Conservation (phyloP, 1,284 basidiomycete genomes). For the Neonothopanus nambi region DNA sequence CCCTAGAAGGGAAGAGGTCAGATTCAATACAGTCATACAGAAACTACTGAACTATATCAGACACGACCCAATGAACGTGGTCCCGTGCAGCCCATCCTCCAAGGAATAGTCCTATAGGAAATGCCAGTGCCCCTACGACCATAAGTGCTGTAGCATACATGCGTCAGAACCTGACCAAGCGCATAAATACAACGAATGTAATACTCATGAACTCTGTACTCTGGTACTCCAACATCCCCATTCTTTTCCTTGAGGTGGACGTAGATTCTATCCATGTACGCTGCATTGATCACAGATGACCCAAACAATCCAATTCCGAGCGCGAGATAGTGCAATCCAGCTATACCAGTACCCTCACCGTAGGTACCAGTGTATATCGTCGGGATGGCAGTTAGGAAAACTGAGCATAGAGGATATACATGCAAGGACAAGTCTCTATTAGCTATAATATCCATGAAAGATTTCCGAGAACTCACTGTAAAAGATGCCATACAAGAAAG, state of each 20-base stretch:
- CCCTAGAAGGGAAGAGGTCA: conserved; percentile 39
- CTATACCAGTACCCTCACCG: conserved; percentile 37
- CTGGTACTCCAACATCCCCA: conserved; percentile 56
- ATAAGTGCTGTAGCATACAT: conserved; percentile 47
- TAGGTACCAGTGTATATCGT: conserved; percentile 37
- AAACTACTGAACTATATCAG: conserved; percentile 46
- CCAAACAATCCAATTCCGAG: conserved; percentile 40
- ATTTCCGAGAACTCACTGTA: conserved; percentile 25
- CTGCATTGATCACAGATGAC: conserved; percentile 60
- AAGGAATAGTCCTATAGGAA: conserved; percentile 60
- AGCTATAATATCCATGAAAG: not conserved
- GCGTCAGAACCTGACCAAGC: conserved; percentile 3
- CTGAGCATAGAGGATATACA: not conserved
- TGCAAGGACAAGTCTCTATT: not conserved
- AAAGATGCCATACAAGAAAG: conserved; percentile 14
- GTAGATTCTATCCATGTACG: conserved; percentile 57
- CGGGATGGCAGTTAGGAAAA: conserved; percentile 31
- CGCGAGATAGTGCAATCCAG: conserved; percentile 44
- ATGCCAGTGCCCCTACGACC: conserved; percentile 51
- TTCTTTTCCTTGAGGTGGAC: conserved; percentile 48
- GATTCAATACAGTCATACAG: conserved; percentile 11
- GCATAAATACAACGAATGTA: too few species aligned
- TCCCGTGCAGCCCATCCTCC: conserved; percentile 62
- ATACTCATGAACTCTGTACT: conserved; percentile 48
- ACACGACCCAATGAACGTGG: conserved; percentile 56